Percentiles rank a stretch among this genome's conserved stretches.
phyloP scores from a whole-genome alignment of 2,329 filamentous ascomycete species.

The Raffaelea arxii region DNA sequence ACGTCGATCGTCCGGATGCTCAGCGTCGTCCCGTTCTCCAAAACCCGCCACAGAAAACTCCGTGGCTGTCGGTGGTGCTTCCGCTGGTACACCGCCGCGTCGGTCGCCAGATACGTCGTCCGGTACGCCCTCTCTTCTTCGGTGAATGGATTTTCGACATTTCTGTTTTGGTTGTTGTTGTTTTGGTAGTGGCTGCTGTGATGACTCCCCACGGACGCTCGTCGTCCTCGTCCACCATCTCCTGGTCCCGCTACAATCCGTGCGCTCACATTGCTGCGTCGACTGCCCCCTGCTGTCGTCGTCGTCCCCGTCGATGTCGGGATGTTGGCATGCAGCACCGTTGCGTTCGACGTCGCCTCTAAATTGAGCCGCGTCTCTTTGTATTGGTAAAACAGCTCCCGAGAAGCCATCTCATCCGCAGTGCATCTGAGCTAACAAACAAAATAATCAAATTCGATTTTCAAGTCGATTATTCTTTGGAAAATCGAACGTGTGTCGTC shows the following conservation, averaged over 20 bases:
- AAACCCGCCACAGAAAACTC: conserved; percentile 82
- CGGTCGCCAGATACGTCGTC: conserved; percentile 60
- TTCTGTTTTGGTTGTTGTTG: too few relatives aligned
- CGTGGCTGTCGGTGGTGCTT: conserved; percentile 65
- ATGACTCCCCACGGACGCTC: neutral
- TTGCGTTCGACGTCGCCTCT: conserved; percentile 59
- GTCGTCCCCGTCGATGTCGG: conserved; percentile 35
- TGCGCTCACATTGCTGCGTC: neutral
- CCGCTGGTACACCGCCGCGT: conserved; percentile 79
- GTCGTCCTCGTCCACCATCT: neutral
- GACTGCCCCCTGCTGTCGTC: too few relatives aligned
- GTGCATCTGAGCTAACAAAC: too few relatives aligned
- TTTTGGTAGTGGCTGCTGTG: conserved; percentile 26
- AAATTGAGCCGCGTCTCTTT: conserved; percentile 82
- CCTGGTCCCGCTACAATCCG: neutral
- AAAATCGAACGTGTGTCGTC: too few relatives aligned
- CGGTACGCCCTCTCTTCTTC: conserved; percentile 64
- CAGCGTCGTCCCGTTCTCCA: conserved; percentile 69
- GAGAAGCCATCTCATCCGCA: conserved; percentile 54
- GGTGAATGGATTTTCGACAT: conserved; percentile 39
- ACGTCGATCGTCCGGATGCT: conserved; percentile 79
- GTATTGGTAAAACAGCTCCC: conserved; percentile 59
- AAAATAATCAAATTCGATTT: too few relatives aligned
- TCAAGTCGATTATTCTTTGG: too few relatives aligned
- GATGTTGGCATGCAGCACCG: conserved; percentile 61